These are phyloP conservation scores for Bauhinia variegata DNA, from an alignment of 306 rosid species.

Conservation along the genomic window DNA sequence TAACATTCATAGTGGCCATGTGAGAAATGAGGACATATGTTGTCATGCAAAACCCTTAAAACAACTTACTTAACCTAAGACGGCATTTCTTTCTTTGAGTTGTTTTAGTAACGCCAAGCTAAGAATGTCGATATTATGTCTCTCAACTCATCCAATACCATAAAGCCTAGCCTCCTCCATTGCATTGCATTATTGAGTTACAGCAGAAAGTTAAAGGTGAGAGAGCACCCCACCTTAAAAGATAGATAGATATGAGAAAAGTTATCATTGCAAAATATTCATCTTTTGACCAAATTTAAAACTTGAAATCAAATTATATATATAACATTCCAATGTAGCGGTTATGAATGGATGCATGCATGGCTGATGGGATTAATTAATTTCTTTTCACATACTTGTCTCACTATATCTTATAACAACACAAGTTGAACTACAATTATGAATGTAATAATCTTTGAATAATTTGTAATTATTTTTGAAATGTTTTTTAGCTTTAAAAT, in stretches of 20 bases:
- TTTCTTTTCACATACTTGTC: no score
- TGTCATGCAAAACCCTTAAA: conserved; percentile 51
- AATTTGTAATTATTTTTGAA: no score
- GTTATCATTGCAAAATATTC: neutral
- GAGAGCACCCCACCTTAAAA: conserved; percentile 18
- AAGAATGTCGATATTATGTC: conserved; percentile 58
- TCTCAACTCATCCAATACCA: neutral
- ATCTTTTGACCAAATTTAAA: neutral
- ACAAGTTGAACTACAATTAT: no score
- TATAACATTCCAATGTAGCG: no score
- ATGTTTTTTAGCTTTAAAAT: no score
- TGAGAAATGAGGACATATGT: conserved; percentile 62
- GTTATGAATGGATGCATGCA: no score
- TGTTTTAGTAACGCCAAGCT: conserved; percentile 5
- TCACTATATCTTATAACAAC: no score
- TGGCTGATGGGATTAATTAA: no score
- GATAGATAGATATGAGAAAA: neutral
- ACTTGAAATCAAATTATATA: no score
- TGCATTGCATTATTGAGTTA: conserved; percentile 12
- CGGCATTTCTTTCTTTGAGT: neutral
- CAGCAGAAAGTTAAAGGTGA: conserved; percentile 19
- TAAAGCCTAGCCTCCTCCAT: conserved; percentile 25
- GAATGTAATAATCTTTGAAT: no score
- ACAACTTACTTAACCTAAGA: neutral
- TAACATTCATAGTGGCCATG: conserved; percentile 22